Conservation (phyloP, 2,329 filamentous ascomycete species). For the Chalaropsis thielavioides region DNA sequence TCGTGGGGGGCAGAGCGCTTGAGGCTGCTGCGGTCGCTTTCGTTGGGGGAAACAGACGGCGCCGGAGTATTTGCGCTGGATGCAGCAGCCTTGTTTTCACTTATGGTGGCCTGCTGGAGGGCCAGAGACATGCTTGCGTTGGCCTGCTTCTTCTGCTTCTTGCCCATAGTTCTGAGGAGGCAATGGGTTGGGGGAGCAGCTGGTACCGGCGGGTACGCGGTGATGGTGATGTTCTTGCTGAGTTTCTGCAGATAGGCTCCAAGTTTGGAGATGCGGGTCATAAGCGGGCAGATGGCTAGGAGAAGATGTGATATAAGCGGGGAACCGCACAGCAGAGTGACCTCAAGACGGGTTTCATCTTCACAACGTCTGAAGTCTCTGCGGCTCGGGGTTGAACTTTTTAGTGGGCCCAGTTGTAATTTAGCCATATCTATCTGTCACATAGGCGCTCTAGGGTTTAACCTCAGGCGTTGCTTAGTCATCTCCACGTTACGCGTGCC, state of each 20-base stretch:
- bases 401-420: slow-evolving; percentile 4
- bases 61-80: neutral
- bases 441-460: neutral
- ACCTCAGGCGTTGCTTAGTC: slow-evolving; percentile 6
- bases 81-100: neutral
- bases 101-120: slow-evolving; percentile 16
- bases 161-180: slow-evolving; percentile 18
- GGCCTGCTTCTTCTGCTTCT: slow-evolving; percentile 20
- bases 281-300: neutral
- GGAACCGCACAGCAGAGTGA: neutral
- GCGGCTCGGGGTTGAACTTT: slow-evolving; percentile 13
- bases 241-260: neutral
- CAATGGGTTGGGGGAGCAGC: neutral
- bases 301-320: no score
- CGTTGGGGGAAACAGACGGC: neutral
- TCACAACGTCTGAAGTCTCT: slow-evolving; percentile 4
- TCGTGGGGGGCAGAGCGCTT: slow-evolving; percentile 39
- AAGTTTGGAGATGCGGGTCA: neutral
- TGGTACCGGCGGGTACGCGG: neutral
- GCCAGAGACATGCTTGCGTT: slow-evolving; percentile 17
- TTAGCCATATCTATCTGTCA: neutral
- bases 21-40: slow-evolving; percentile 28
- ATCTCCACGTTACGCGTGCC: slow-evolving; percentile 5
- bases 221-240: neutral
- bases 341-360: neutral